These are phyloP conservation scores for Phytophthora brassicae DNA, from an alignment of 352 stramenopile species.

Conservation along the genomic window DNA sequence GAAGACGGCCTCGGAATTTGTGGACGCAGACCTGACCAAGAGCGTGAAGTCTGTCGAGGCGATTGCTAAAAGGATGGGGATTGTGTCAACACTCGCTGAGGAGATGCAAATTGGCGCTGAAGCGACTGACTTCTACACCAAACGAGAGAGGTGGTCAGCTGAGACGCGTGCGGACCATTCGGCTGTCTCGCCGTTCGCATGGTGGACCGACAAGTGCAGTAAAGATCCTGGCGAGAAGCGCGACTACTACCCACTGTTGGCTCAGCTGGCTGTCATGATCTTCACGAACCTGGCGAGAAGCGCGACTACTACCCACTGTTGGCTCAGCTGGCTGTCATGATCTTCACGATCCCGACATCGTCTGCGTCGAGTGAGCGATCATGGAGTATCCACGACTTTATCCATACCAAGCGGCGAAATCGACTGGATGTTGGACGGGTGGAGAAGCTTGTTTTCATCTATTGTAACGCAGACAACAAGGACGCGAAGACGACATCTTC, in stretches of 20 bases:
- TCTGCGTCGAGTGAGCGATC: conserved; percentile 9
- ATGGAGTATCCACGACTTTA: conserved; percentile 14
- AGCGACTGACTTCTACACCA: neutral
- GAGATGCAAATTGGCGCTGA: neutral
- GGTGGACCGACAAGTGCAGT: neutral
- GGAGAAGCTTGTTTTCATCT: conserved; percentile 10
- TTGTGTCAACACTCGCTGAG: neutral
- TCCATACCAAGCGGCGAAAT: conserved; percentile 8
- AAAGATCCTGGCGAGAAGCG: neutral
- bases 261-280: too few relatives aligned
- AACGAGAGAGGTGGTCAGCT: neutral
- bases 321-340: neutral
- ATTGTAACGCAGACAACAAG: conserved; percentile 11
- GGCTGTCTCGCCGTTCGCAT: neutral
- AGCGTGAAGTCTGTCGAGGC: neutral
- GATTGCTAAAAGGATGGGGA: neutral
- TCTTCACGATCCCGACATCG: conserved; percentile 4
- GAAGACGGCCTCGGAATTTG: neutral
- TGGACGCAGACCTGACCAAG: neutral
- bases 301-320: conserved; percentile 3
- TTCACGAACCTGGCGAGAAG: too few relatives aligned
- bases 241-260: conserved; percentile 3
- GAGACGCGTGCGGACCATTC: neutral
- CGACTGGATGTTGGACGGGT: neutral
- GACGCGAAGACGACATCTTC: neutral